Evolutionary conservation across 192 early-diverging fungal genomes (phyloP), one percentile per base, ranked within the genome.

Genomic region (Umbelopsis sp.): DNA sequence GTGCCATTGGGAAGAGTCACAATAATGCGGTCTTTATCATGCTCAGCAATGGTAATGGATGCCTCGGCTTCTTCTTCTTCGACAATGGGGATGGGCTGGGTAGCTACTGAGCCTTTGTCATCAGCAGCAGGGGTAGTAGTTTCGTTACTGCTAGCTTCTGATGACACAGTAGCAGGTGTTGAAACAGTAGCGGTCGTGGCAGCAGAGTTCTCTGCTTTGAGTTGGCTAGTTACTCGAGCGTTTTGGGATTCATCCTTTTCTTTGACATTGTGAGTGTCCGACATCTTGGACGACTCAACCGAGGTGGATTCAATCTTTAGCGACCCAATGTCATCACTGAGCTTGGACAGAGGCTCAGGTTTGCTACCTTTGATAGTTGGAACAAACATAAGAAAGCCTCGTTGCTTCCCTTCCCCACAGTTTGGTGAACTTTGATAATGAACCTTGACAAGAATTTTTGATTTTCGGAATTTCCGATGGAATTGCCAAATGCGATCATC

Each of bases 1-100:
- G 47, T 72, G 18, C 78, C 78, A 64, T 70, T 50, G 3, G 78
- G 68, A 18, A 80, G 68, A 13, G 78, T 80, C 10, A 80, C 61
- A 1, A 80, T 46, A 20, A 80, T 66, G 8, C 74, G 70, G 0
- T 76, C 74, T 18, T 77, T 67, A 48, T 77, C 71, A 23, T 66
- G 41, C 21, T 71, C 67, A 65, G 72, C 75, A 4, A 77, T 48
- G 20, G 47, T 67, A 52, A 77, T 77, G n/a, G 55, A 64, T 6
- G 66, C 41, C 11, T 72, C 66, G 2, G 25, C 48, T 30, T 66
- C 35, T 15, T 67, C 72, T 23, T 68, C 73, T 67, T 50, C 49
- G 41, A 69, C 55, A 45, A 65, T 44, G n/a, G 33, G 49, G 46
- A 68, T 61, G 33, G 22, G 21, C 2, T 52, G 3, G 0, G 51